Base-by-base conservation (phyloP, 2,329 filamentous ascomycete genomes). In the Monosporascus sp. region DNA sequence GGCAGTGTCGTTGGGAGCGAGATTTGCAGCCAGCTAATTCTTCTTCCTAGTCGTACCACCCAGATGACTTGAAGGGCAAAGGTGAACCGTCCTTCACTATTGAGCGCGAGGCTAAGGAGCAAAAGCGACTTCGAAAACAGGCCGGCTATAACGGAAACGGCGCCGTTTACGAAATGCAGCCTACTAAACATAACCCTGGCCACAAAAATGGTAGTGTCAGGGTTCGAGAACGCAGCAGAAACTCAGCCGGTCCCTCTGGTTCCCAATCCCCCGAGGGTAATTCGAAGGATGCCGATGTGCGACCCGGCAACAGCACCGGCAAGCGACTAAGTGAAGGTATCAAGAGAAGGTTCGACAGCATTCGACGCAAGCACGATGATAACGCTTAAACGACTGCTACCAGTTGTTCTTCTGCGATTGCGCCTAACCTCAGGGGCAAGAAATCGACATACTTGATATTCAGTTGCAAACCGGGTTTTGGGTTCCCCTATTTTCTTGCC, bases 41-140 rank as follows among this genome's bases (percentile, higher is more conserved):
- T 18, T 31, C 17, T 34, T 62, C 27, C 2, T 54, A 85, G 82
- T 66, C 81, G 60, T 94, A 95, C 68, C 81, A 83, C 52, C 85
- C 86, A 6, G 82, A 88, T 45, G 90, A 95, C 64, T 78, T 89
- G 57, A 92, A 93, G 69, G 90, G 89, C 63, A 90, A 94, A 70
- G 88, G 88, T 45, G 88, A 93, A 65, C 88, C 89, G 2, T 83
- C 81, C 2, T 94, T 81, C 71, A 82, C 83, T 7, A 78, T 87
- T 36, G 89, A 93, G 62, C 81, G 81, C 57, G 80, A 82, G 1
- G 71, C 85, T 22, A 88, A 88, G 67, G 78, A 81, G 25, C 77
- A 62, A 20, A 65, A 65, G 52, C 62, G 62, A 39, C 66, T 68
- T 51, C 59, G 55, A 47, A 41, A 54, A 50, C 45, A 49, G 58